Evolutionary conservation across 495 filamentous ascomycete species (phyloP).

Genomic region (Penicillium goetzii): DNA sequence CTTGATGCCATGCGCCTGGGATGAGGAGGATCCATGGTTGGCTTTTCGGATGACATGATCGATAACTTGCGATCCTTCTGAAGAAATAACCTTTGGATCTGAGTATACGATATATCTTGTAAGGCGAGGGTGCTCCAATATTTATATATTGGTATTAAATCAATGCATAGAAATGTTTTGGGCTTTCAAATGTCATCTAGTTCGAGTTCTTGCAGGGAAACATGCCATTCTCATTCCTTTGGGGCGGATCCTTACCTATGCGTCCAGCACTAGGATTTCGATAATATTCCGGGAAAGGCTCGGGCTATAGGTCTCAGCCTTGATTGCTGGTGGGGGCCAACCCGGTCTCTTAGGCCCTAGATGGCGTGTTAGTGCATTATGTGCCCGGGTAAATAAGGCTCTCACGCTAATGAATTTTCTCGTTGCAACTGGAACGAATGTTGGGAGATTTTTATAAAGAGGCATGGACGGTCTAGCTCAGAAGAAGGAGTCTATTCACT

Average conservation of each 20-base stretch:
- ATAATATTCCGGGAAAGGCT: background rate
- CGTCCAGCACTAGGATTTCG: background rate
- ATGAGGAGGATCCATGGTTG: constrained; percentile 44
- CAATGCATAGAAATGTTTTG: no score
- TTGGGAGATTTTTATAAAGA: background rate
- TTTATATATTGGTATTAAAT: no score
- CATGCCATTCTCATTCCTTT: background rate
- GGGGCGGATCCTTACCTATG: background rate
- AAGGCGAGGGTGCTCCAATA: no score
- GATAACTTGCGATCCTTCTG: background rate
- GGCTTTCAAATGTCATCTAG: background rate
- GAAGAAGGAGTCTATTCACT: background rate
- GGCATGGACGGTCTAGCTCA: no score
- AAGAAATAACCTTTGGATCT: background rate
- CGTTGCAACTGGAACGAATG: background rate
- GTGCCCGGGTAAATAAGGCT: background rate
- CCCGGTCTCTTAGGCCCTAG: no score
- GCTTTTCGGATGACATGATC: constrained; percentile 27
- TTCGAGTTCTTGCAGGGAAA: background rate
- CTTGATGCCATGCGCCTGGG: constrained; percentile 43
- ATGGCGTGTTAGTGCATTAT: background rate
- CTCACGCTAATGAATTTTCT: background rate
- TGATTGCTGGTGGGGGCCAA: no score
- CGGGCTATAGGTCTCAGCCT: background rate
- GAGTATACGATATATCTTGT: no score